Percentiles rank a stretch among this genome's conserved stretches.
phyloP scores from a whole-genome alignment of 139 green algal genomes.

The Picochlorum costavermella region DNA sequence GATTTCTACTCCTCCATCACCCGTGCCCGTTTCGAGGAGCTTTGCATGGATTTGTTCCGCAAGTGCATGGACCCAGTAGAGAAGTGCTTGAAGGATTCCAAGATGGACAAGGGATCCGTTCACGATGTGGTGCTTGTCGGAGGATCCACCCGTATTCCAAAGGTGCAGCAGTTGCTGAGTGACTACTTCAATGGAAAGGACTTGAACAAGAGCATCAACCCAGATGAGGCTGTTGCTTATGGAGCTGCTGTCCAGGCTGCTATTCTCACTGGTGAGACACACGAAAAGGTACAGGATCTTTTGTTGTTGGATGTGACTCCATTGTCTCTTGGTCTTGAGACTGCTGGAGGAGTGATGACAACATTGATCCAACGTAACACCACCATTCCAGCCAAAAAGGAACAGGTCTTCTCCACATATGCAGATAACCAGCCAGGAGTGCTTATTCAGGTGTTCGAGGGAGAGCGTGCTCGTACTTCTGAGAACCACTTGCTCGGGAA shows the following conservation, averaged over 20 bases:
- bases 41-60: constrained; percentile 98
- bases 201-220: constrained; percentile 99
- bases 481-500: constrained; percentile 99
- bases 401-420: constrained; percentile 99
- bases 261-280: constrained; percentile 86
- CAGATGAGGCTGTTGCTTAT: constrained; percentile 97
- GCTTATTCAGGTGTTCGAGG: constrained; percentile 77
- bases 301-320: constrained; percentile 96
- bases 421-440: constrained; percentile 97
- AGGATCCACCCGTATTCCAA: constrained; percentile 89
- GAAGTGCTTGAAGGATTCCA: constrained; percentile 81
- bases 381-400: constrained; percentile 99
- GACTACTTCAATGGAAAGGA: constrained; percentile 99
- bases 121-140: constrained; percentile 79
- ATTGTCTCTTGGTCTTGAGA: constrained; percentile 93
- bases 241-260: constrained; percentile 93
- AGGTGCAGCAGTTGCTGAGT: constrained; percentile 92
- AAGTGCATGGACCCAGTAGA: constrained; percentile 98
- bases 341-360: constrained; percentile 86
- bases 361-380: constrained; percentile 95
- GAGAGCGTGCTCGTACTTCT: constrained; percentile 81
- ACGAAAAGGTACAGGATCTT: constrained; percentile 96
- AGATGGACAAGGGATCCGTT: constrained; percentile 76
- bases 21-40: constrained; percentile 94
- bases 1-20: constrained; percentile 98